Evolutionary conservation across 768 basidiomycete species (phyloP), one percentile per base, ranked within the genome.

Genomic region (Lentinula edodes): DNA sequence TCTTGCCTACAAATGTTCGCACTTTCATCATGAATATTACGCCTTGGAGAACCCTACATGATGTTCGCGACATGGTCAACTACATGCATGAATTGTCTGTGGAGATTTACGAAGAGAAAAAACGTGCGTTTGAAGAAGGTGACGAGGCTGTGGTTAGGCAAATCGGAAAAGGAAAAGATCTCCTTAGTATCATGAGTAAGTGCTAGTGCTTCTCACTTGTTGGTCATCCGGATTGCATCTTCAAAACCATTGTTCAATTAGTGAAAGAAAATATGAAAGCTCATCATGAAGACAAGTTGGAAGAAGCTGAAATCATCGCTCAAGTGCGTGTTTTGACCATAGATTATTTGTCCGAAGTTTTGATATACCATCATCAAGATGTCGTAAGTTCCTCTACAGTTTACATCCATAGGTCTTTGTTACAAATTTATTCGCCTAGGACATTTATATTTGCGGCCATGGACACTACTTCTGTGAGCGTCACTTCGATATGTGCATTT

Each of bases 111-210:
- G 60, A 67, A 9, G 66, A 66, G 23, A 75, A 76, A 68, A 72
- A 69, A 55, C 54, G 39, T 28, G 72, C 73, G 1, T 53, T 74
- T 8, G 55, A 46, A 15, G 58, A 66, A 58, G 72, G 72, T 4
- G 70, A 73, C 13, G 66, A 71, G 34, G 65, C 68, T 1, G 66
- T 68, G 10, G 10, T 62, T 34, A 65, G 67, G 9, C 72, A 72
- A 41, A 60, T 75, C 39, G 72, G 70, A 1, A 68, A 69, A 52
- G 73, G 76, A 16, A 75, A 71, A 36, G 74, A 77, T 58, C 71
- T 77, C 52, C 70, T 75, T 63, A 75, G 74, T 60, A 70, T 73
- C 28, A 64, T 82, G 32, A 69, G 81, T 83, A 63, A 43, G 78
- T 66, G 16, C 75, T 23, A 28, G 28, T 64, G 74, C 9, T 58